Evolutionary conservation across 2,329 filamentous ascomycete genomes (phyloP).

Genomic region (Pseudogymnoascus sp.): DNA sequence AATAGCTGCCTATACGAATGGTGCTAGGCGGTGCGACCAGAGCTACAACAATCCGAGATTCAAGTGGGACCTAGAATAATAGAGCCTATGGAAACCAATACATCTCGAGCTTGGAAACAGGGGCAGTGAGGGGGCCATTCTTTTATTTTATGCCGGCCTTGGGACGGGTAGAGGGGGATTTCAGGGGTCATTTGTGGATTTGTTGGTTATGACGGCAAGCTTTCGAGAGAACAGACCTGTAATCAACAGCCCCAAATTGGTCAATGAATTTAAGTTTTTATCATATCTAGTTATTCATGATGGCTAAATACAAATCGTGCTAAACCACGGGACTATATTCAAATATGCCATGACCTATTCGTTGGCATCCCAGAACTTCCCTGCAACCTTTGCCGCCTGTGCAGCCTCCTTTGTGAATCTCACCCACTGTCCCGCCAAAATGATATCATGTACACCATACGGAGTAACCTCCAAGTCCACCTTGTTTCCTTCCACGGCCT

Average conservation of each 20-base stretch:
- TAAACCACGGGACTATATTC: neutral
- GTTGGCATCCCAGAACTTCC: constrained; percentile 4
- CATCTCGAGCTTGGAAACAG: neutral
- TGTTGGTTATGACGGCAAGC: neutral
- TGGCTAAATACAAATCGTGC: neutral
- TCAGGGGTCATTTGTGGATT: neutral
- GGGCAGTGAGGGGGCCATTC: neutral
- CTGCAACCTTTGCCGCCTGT: constrained; percentile 11
- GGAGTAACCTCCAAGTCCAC: constrained; percentile 35
- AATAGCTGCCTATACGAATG: neutral
- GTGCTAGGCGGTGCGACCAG: neutral
- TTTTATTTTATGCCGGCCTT: neutral
- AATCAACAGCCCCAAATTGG: neutral
- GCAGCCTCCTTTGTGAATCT: constrained; percentile 36
- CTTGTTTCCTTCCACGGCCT: constrained; percentile 32
- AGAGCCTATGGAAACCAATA: neutral
- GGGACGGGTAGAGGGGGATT: neutral
- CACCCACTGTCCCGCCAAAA: constrained; percentile 32
- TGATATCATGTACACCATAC: constrained; percentile 39
- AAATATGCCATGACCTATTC: neutral
- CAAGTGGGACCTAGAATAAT: neutral
- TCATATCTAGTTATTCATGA: neutral
- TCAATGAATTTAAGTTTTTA: neutral
- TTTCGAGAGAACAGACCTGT: neutral
- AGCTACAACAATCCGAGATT: neutral